These are phyloP conservation scores for Moricandia arvensis DNA, from an alignment of 345 rosid species.

Conservation along the genomic window DNA sequence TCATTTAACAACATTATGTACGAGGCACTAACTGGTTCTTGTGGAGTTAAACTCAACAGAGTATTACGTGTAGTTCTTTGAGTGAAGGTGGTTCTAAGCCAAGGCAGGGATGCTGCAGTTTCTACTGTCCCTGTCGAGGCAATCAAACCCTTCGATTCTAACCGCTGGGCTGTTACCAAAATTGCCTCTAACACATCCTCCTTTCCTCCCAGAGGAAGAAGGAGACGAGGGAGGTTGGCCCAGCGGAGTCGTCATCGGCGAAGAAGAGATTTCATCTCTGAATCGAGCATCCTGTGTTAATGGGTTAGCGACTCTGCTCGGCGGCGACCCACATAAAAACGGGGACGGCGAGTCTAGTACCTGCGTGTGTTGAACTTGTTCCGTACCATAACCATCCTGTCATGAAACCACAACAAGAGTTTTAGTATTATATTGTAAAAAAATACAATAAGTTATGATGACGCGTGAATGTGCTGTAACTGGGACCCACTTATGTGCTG, in stretches of 20 bases:
- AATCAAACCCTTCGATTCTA: constrained; percentile 92
- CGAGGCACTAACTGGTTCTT: constrained; percentile 12
- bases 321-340: constrained; percentile 98
- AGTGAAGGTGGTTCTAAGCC: constrained; percentile 48
- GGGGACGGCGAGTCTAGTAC: constrained; percentile 52
- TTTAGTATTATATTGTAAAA: background rate
- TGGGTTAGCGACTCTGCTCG: constrained; percentile 99
- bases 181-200: constrained; percentile 66
- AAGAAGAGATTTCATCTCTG: constrained; percentile 62
- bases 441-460: background rate
- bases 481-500: constrained; percentile 27
- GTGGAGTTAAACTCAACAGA: constrained; percentile 18
- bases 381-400: constrained; percentile 66
- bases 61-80: background rate
- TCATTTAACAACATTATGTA: constrained; percentile 21
- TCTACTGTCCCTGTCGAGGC: constrained; percentile 80
- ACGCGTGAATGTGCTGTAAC: constrained; percentile 9
- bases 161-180: constrained; percentile 90
- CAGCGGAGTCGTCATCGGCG: constrained; percentile 28
- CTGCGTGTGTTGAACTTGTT: constrained; percentile 57
- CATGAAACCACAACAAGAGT: background rate
- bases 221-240: constrained; percentile 51
- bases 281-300: constrained; percentile 89
- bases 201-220: constrained; percentile 66
- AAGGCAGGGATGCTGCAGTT: constrained; percentile 80